Evolutionary conservation across 78 protist species (phyloP).

Genomic region (Mantamonas sphyraenae): DNA sequence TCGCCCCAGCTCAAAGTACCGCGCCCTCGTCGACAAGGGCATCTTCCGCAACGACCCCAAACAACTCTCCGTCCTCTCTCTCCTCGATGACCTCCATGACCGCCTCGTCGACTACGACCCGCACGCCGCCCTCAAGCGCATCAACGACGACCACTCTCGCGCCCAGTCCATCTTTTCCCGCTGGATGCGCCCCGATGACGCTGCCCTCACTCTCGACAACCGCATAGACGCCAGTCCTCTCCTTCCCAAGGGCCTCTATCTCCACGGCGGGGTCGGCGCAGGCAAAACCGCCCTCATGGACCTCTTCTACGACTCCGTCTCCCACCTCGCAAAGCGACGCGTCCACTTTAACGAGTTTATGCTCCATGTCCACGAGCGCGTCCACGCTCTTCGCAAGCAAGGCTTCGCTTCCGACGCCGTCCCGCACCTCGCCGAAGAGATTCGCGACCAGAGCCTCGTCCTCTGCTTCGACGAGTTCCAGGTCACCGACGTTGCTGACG

Average conservation of each 20-base stretch:
- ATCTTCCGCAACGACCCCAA: no score
- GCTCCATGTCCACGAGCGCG: slow-evolving; percentile 72
- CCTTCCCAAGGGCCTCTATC: slow-evolving; percentile 63
- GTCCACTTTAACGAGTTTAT: slow-evolving; percentile 84
- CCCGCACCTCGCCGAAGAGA: slow-evolving; percentile 48
- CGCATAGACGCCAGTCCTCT: not conserved
- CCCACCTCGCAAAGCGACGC: slow-evolving; percentile 44
- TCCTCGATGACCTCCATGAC: no score
- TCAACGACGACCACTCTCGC: no score
- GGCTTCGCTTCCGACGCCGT: slow-evolving; percentile 48
- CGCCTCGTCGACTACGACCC: no score
- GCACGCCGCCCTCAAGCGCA: no score
- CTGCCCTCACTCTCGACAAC: no score
- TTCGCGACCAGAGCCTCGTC: slow-evolving; percentile 42
- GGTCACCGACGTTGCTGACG: slow-evolving; percentile 86
- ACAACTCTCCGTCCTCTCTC: no score
- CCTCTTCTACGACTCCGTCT: slow-evolving; percentile 49
- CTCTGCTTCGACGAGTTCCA: slow-evolving; percentile 90
- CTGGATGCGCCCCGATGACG: no score
- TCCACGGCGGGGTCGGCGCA: slow-evolving; percentile 80
- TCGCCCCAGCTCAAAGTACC: no score
- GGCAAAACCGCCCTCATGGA: slow-evolving; percentile 90
- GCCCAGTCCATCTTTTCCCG: no score
- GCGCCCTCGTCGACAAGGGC: no score
- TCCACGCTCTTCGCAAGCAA: slow-evolving; percentile 8